A percentile compares a stretch with the other conserved stretches of the same genome.
Conservation (phyloP, 2,329 filamentous ascomycete species). For the Cladorrhinum sp. region DNA sequence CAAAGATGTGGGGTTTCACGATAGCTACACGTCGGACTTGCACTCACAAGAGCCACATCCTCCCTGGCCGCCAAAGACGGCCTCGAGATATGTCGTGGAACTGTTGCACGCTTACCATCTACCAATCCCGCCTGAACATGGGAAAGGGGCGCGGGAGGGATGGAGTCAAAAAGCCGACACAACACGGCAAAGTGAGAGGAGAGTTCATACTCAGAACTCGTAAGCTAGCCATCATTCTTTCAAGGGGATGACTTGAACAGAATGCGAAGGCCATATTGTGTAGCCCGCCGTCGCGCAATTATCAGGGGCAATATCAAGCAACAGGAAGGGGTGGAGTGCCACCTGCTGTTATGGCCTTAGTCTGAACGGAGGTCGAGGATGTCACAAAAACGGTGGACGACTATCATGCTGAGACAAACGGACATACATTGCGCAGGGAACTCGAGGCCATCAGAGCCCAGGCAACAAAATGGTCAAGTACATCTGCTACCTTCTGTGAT, state of each 20-base stretch:
- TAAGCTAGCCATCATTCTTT: not conserved
- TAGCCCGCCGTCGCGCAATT: not conserved
- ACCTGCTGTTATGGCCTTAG: no score
- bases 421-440: no score
- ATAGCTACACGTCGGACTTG: not conserved
- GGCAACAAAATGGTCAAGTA: no score
- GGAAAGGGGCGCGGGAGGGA: not conserved
- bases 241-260: not conserved
- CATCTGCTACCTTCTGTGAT: no score
- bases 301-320: no score
- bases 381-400: no score
- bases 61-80: not conserved
- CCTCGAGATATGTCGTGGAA: not conserved
- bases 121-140: not conserved
- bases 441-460: no score
- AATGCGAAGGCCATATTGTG: not conserved
- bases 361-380: no score
- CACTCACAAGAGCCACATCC: not conserved
- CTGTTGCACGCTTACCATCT: not conserved
- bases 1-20: not conserved
- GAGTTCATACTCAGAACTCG: not conserved
- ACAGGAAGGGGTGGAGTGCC: no score
- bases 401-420: no score
- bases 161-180: not conserved
- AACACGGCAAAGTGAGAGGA: not conserved